Evolutionary conservation across 2,329 filamentous ascomycete genomes (phyloP), one percentile per base, ranked within the genome.

Genomic region (Geosmithia flava): DNA sequence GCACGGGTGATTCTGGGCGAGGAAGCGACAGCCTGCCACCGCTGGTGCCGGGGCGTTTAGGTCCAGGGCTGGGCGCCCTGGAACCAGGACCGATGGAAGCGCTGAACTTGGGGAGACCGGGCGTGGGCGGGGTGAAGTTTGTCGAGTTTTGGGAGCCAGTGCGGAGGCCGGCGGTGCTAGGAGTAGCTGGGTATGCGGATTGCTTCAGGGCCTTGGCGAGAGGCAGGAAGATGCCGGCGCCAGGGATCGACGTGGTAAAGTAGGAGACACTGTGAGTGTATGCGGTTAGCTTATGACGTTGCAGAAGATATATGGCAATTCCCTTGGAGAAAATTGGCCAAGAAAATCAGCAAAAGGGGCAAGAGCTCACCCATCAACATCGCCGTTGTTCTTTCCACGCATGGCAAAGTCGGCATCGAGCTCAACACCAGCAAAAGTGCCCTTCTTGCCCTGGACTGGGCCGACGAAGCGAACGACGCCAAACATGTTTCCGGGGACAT

Each of bases 151-250:
- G 81, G 53, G 60, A 73, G 46, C 68, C 72, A 27, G 67, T 65
- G 56, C 74, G 77, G 46, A 81, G 66, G 30, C 68, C 68, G 46
- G 75, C 71, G 17, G 74, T 73, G 29, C 78, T 78, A n/a, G 82
- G 80, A 2, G 78, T 89, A 48, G 76, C 70, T 7, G 84, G 78
- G 53, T 77, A 76, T 7, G 74, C 69, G 46, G 69, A 78, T 60
- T 80, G 83, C 64, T 78, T 85, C 59, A 76, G 74, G 33, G 87
- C 87, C 63, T 94, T 93, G 62, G 83, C 80, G 16, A 93, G 70
- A 3, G 93, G 93, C 15, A 98, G 75, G 62, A 98, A 98, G 59
- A 98, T 97, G 51, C 93, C 93, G 2, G 93, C 81, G 52, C 88
- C 88, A 1, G 87, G 78, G 20, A 83, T 68, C 3, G 76, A 75